phyloP scores from a whole-genome alignment of 768 basidiomycete genomes.

The Tricholoma saponaceum region DNA sequence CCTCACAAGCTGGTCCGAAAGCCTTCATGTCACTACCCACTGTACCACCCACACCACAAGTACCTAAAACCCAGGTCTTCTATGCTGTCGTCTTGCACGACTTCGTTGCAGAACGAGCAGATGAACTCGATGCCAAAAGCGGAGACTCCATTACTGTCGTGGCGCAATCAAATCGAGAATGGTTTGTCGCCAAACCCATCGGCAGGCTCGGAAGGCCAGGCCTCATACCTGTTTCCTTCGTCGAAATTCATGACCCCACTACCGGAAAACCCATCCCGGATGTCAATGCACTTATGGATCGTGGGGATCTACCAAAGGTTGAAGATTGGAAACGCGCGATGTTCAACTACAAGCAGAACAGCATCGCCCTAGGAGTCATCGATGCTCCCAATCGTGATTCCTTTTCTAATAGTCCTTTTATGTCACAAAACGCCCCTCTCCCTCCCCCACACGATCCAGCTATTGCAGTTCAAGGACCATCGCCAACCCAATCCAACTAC shows the following conservation, averaged over 20 bases:
- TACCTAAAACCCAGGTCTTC: conserved; percentile 59
- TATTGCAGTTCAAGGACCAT: conserved; percentile 22
- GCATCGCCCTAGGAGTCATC: conserved; percentile 90
- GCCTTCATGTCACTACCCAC: conserved; percentile 17
- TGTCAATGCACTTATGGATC: conserved; percentile 74
- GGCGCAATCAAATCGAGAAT: conserved; percentile 99
- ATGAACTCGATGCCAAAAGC: conserved; percentile 92
- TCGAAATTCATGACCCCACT: conserved; percentile 90
- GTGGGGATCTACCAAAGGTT: conserved; percentile 89
- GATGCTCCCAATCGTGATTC: conserved; percentile 50
- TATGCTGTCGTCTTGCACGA: conserved; percentile 97
- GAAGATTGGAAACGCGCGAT: conserved; percentile 99
- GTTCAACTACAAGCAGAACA: conserved; percentile 92
- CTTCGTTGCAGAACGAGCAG: conserved; percentile 90
- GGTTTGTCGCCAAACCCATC: conserved; percentile 99
- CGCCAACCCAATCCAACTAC: conserved; percentile 21
- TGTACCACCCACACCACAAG: conserved; percentile 24
- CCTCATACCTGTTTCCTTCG: conserved; percentile 94
- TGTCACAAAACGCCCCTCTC: conserved; percentile 15
- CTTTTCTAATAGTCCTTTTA: conserved; percentile 40
- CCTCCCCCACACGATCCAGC: conserved; percentile 17
- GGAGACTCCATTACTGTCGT: conserved; percentile 96
- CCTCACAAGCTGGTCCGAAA: conserved; percentile 35
- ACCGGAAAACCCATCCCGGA: conserved; percentile 79
- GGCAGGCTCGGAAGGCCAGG: conserved; percentile 93